Evolutionary conservation across 2,329 filamentous ascomycete species (phyloP).

Genomic region (Paraphaeosphaeria minitans): DNA sequence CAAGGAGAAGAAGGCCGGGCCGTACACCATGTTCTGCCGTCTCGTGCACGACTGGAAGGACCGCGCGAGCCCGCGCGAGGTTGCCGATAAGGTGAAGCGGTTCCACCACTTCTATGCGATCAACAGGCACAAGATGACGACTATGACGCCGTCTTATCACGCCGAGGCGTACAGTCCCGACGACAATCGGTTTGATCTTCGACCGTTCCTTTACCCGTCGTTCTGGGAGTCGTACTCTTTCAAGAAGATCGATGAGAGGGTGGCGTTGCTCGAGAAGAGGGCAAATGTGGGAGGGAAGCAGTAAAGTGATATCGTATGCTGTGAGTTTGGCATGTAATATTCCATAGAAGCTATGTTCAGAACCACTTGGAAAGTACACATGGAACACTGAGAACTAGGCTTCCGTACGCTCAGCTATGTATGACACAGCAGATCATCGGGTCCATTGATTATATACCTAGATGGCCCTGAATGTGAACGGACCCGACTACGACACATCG

Average conservation of each 20-base stretch:
- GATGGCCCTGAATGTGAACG: too few relatives aligned
- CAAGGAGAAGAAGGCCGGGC: conserved; percentile 60
- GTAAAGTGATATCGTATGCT: background rate
- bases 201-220: conserved; percentile 51
- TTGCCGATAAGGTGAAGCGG: conserved; percentile 54
- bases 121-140: conserved; percentile 66
- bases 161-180: conserved; percentile 59
- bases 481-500: too few relatives aligned
- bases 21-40: conserved; percentile 60
- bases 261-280: conserved; percentile 37
- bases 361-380: too few relatives aligned
- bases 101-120: conserved; percentile 58
- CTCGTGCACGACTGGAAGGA: conserved; percentile 59
- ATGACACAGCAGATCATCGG: too few relatives aligned
- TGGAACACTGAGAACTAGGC: too few relatives aligned
- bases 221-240: conserved; percentile 43
- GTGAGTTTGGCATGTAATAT: background rate
- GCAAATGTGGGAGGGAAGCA: conserved; percentile 10
- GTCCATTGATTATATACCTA: too few relatives aligned
- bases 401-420: too few relatives aligned
- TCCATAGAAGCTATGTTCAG: background rate
- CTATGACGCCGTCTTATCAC: conserved; percentile 35
- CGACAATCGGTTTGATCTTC: conserved; percentile 62
- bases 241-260: conserved; percentile 46
- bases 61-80: conserved; percentile 47